Base-by-base conservation (phyloP, 306 rosid genomes). In the Myrica gale region DNA sequence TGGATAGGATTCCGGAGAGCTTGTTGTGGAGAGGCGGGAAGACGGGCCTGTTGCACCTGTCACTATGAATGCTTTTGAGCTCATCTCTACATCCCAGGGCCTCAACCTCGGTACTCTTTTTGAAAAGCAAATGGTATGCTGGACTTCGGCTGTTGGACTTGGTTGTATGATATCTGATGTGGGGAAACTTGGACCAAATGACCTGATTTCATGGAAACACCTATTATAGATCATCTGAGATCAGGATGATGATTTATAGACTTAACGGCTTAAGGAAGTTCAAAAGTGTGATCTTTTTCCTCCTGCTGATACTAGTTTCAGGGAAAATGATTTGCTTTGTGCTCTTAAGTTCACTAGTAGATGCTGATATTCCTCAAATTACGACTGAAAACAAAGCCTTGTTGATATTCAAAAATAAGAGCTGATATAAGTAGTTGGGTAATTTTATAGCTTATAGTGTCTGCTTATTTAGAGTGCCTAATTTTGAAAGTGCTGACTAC, bases 11-110 rank as follows among this genome's bases (percentile, higher is more conserved):
- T 77, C 88, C 16, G 55, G 79, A 76, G 87, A 83, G 82, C 90
- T 92, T 80, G 95, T 95, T 21, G 92, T 89, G 43, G 97, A 95
- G 87, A 83, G 84, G 84, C 87, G 87, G 69, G 96, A 89, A 70
- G 96, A 61, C 54, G 77, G 80, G 58, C 80, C 79, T 47, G 81
- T 48, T 71, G 86, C 91, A 2, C 98, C 98, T 23, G 86, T 82
- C 69, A 81, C 97, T 39, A 84, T 95, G 98, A 95, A 95, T 89
- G 98, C 98, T 3, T 95, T 95, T 79, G 98, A 95, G 85, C 95
- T 95, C 21, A 95, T 95, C 79, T 92, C 98, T 55, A 95, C 88
- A 47, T 95, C 98, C 52, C 96, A 87, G 73, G 98, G 98, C 69
- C 90, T 95, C 89, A 89, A 95, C 87, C 97, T 95, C 26, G 68